These are phyloP conservation scores for Peronospora destructor DNA, from an alignment of 352 stramenopile genomes.

Conservation along the genomic window DNA sequence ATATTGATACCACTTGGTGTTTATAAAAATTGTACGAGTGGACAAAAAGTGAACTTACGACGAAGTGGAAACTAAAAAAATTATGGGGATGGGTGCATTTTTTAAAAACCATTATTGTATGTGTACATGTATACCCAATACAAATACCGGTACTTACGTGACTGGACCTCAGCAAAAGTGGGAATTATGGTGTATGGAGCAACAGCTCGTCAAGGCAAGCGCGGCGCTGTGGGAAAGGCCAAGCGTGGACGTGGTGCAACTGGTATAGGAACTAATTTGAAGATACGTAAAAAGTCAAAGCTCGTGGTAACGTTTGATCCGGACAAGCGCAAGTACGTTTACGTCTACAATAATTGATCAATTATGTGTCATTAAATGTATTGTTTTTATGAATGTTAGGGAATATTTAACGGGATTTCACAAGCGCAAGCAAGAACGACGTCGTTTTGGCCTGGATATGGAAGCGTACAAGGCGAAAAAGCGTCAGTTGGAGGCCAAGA, in stretches of 20 bases:
- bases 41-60: constrained; percentile 18
- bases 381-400: constrained; percentile 15
- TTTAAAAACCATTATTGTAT: background rate
- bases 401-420: constrained; percentile 84
- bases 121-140: background rate
- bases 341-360: too few species aligned
- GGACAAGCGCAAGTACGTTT: constrained; percentile 75
- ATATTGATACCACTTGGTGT: constrained; percentile 14
- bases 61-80: background rate
- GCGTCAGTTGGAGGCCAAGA: constrained; percentile 64
- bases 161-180: constrained; percentile 14
- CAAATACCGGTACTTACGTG: constrained; percentile 1
- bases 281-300: constrained; percentile 77
- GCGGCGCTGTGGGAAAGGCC: constrained; percentile 19
- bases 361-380: too few species aligned
- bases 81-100: background rate
- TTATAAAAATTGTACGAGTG: constrained; percentile 4
- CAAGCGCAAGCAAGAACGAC: constrained; percentile 83
- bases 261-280: constrained; percentile 30
- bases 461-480: constrained; percentile 88
- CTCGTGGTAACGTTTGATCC: constrained; percentile 81
- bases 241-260: constrained; percentile 21
- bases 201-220: constrained; percentile 30
- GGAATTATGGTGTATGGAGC: constrained; percentile 17
- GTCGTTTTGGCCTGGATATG: constrained; percentile 83